Percentiles rank a stretch among this genome's conserved stretches.
Conservation (phyloP, 345 rosid species). For the Trapa incisa region DNA sequence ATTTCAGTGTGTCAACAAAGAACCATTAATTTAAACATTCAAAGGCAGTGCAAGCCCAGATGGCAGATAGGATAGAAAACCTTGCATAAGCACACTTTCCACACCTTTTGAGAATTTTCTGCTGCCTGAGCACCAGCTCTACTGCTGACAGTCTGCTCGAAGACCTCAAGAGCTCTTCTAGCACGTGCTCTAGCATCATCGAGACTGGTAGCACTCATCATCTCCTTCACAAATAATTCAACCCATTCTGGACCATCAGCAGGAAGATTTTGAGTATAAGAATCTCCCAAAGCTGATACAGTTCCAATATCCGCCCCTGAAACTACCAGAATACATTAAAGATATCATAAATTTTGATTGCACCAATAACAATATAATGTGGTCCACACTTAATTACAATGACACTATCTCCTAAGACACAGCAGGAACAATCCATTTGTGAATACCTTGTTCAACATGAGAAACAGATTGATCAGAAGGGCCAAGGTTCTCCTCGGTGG, state of each 20-base stretch:
- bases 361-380: neutral
- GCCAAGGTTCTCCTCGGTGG: conserved; percentile 18
- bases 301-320: conserved; percentile 10
- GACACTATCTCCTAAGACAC: neutral
- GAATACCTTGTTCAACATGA: conserved; percentile 23
- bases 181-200: conserved; percentile 77
- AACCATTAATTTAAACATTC: neutral
- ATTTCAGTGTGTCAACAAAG: neutral
- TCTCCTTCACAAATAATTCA: conserved; percentile 64
- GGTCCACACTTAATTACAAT: neutral
- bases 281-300: conserved; percentile 13
- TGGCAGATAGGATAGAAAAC: too few species aligned
- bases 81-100: neutral
- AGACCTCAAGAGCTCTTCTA: conserved; percentile 43
- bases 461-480: conserved; percentile 18
- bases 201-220: conserved; percentile 38
- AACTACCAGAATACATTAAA: neutral
- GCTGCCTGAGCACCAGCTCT: conserved; percentile 37
- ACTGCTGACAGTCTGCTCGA: conserved; percentile 51
- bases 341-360: neutral
- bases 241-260: conserved; percentile 69
- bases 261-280: conserved; percentile 22
- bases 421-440: neutral
- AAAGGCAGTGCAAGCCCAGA: neutral
- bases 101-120: conserved; percentile 47